Conservation (phyloP, 257 asterid genomes). For the Nicotiana knightiana region DNA sequence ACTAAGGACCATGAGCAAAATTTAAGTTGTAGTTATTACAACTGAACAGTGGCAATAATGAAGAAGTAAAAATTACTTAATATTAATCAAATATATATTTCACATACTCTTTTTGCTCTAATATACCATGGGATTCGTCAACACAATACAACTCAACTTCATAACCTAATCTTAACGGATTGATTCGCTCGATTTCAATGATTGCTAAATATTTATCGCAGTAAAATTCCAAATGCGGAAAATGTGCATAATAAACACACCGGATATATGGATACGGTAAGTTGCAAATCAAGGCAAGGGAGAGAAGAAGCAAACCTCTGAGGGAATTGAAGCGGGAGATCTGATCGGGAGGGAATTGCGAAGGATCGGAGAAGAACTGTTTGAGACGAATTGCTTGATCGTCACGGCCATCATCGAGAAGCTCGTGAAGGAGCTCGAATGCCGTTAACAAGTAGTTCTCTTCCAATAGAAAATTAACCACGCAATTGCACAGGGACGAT, state of each 20-base stretch:
- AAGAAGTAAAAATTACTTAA: not conserved
- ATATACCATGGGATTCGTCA: not conserved
- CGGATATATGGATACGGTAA: not conserved
- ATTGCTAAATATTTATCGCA: not conserved
- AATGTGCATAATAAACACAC: not conserved
- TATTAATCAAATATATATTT: too few species aligned
- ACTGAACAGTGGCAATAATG: not conserved
- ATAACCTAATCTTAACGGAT: not conserved
- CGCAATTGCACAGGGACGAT: slow-evolving; percentile 94
- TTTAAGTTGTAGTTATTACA: not conserved
- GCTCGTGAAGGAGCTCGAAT: slow-evolving; percentile 96
- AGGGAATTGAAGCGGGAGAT: slow-evolving; percentile 78
- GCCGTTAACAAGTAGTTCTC: slow-evolving; percentile 90
- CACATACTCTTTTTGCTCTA: not conserved
- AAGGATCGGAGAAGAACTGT: slow-evolving; percentile 74
- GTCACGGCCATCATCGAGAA: slow-evolving; percentile 90
- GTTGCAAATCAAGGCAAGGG: not conserved
- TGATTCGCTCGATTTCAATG: not conserved
- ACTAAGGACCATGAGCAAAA: not conserved
- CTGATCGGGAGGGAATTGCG: slow-evolving; percentile 85
- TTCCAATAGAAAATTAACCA: slow-evolving; percentile 82
- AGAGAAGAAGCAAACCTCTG: slow-evolving; percentile 43
- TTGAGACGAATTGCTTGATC: slow-evolving; percentile 89
- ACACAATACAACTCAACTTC: not conserved
- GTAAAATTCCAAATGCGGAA: not conserved